A percentile compares a stretch with the other conserved stretches of the same genome.
phyloP scores from a whole-genome alignment of 2,329 filamentous ascomycete genomes.

The Scytalidium sp. region DNA sequence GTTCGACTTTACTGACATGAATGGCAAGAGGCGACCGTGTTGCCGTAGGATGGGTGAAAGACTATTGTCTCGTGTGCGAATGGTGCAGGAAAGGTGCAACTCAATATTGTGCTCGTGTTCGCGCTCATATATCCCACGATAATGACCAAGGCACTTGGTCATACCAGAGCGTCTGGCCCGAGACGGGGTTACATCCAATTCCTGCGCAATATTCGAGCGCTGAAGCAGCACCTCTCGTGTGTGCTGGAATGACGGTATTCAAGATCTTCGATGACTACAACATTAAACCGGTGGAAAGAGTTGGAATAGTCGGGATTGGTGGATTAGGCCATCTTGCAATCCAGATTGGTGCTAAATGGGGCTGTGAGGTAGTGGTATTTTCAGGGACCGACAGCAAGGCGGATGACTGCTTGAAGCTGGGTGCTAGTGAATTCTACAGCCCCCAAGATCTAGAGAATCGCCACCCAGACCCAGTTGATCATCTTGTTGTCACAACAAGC shows the following conservation, averaged over 20 bases:
- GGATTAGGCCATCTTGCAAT: slow-evolving; percentile 61
- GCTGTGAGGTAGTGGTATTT: slow-evolving; percentile 57
- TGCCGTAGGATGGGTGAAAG: slow-evolving; percentile 37
- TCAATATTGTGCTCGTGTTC: slow-evolving; percentile 37
- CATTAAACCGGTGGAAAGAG: slow-evolving; percentile 59
- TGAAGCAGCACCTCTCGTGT: slow-evolving; percentile 64
- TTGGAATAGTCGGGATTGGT: slow-evolving; percentile 48
- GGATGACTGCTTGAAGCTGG: slow-evolving; percentile 56
- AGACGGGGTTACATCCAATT: no score
- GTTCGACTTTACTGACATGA: no score
- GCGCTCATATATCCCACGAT: slow-evolving; percentile 35
- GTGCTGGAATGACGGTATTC: slow-evolving; percentile 66
- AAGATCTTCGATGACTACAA: slow-evolving; percentile 7
- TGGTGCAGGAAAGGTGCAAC: slow-evolving; percentile 38
- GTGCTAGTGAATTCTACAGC: slow-evolving; percentile 59
- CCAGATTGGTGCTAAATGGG: slow-evolving; percentile 58
- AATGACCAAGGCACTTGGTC: slow-evolving; percentile 46
- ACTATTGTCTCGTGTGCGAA: slow-evolving; percentile 38
- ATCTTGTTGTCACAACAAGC: slow-evolving; percentile 26
- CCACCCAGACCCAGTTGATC: slow-evolving; percentile 18
- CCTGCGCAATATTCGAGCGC: slow-evolving; percentile 45
- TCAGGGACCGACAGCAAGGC: slow-evolving; percentile 62
- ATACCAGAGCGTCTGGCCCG: slow-evolving; percentile 41
- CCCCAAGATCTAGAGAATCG: slow-evolving; percentile 33
- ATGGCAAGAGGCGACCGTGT: slow-evolving; percentile 39